Evolutionary conservation across 306 rosid genomes (phyloP).

Genomic region (Lathyrus sativus): DNA sequence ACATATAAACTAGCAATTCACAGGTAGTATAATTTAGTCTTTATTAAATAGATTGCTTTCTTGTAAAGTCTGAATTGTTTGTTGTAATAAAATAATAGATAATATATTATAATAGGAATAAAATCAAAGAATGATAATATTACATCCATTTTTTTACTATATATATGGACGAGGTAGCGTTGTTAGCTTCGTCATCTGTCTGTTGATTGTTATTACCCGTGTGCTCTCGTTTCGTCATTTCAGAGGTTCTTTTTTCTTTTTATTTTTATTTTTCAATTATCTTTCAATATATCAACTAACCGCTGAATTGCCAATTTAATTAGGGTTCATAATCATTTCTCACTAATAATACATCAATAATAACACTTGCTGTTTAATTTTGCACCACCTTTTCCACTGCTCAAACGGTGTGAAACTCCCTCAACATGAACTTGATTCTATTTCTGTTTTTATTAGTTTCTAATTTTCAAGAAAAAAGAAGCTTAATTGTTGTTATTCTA

Average conservation of each 20-base stretch:
- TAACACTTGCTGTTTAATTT: not conserved
- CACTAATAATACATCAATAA: not conserved
- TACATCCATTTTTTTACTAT: too few species aligned
- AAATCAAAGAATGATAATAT: too few species aligned
- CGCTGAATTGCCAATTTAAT: constrained; percentile 17
- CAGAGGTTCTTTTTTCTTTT: not conserved
- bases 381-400: constrained; percentile 4
- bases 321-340: not conserved
- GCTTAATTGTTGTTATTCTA: not conserved
- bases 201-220: not conserved
- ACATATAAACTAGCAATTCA: too few species aligned
- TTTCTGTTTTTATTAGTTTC: constrained; percentile 10
- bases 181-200: not conserved
- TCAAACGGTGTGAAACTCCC: not conserved
- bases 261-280: not conserved
- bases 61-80: too few species aligned
- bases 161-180: too few species aligned
- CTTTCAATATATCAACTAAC: not conserved
- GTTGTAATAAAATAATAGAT: too few species aligned
- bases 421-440: not conserved
- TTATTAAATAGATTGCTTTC: too few species aligned
- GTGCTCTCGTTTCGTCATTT: not conserved
- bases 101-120: too few species aligned
- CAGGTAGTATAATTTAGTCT: too few species aligned
- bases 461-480: not conserved